Percentiles rank a stretch among this genome's conserved stretches.
Conservation (phyloP, 31 red algal species). For the Asparagopsis taxiformis region DNA sequence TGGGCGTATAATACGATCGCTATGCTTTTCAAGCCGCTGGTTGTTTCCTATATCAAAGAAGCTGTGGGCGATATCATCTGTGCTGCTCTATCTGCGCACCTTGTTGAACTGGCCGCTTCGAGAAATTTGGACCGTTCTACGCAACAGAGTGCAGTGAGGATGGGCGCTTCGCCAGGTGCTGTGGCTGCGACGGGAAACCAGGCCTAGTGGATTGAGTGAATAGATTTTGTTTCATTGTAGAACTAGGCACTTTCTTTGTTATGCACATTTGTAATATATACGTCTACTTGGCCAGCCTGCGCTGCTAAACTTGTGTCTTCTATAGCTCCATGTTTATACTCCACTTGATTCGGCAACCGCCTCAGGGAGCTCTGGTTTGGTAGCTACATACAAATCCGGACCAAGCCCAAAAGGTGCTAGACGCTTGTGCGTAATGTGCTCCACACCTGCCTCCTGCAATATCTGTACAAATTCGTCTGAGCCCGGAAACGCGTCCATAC, state of each 20-base stretch:
- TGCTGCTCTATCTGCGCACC: conserved; percentile 26
- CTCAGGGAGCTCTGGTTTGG: no score
- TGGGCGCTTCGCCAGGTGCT: neutral
- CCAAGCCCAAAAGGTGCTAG: conserved; percentile 61
- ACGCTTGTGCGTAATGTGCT: conserved; percentile 18
- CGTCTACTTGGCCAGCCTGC: no score
- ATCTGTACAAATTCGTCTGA: conserved; percentile 28
- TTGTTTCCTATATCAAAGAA: conserved; percentile 60
- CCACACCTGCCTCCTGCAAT: conserved; percentile 39
- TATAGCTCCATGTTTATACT: no score
- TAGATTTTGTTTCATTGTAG: no score
- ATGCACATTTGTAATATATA: no score
- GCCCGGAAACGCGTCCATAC: conserved; percentile 55
- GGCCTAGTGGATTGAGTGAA: no score
- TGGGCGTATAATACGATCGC: conserved; percentile 74
- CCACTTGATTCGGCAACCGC: no score
- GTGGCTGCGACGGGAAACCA: conserved; percentile 3
- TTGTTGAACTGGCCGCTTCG: conserved; percentile 24
- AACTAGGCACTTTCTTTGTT: no score
- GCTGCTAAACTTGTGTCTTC: no score
- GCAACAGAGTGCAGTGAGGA: no score
- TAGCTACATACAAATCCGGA: conserved; percentile 60
- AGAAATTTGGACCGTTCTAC: conserved; percentile 11
- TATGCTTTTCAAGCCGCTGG: conserved; percentile 58
- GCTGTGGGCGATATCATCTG: conserved; percentile 33